Evolutionary conservation across 2,329 filamentous ascomycete genomes (phyloP), one percentile per base, ranked within the genome.

Genomic region (Blumeria graminis): DNA sequence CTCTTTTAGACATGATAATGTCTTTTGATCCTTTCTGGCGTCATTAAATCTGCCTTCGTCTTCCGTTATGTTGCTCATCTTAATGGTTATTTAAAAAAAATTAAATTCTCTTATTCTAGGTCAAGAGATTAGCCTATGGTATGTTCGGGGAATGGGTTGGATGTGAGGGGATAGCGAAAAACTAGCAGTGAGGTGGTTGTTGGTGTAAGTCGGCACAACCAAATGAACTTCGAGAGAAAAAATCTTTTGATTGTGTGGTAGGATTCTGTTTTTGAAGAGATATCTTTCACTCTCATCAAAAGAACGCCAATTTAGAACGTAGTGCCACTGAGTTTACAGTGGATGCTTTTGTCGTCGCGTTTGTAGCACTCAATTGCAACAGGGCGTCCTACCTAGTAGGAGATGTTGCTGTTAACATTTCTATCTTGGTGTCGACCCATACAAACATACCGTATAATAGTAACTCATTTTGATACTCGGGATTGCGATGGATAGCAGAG

Each of bases 321-420:
- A 48, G 22, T 48, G 33, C 13, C 45, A 48, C 45, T 48, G 45
- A 28, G 33, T 22, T 48, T 13, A 48, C 22, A 28, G 45, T 28
- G 45, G 22, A 48, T 48, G 18, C 45, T 48, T 28, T 28, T 28
- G 22, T 28, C 45, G 45, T 48, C 22, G 22, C 22, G 45, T 48
- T 28, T 48, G 45, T 48, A 48, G 9, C 16, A 48, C 18, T 48
- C 45, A 48, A 48, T 48, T 48, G 9, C 16, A 28, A 48, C 45
- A 48, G 16, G 45, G 45, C 45, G 45, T 48, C 45, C 45, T 48
- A 48, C 45, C 45, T 48, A 48, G 18, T 48, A 48, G 45, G 45
- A 48, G 45, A 28, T 48, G 33, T 48, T 16, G 33, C 45, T 22
- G 28, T 48, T 28, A n/a, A n/a, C n/a, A n/a, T n/a, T n/a, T n/a